Percentiles rank a stretch among this genome's conserved stretches.
Evolutionary conservation across 2,329 filamentous ascomycete genomes (phyloP).

Genomic region (Talaromyces sp.): DNA sequence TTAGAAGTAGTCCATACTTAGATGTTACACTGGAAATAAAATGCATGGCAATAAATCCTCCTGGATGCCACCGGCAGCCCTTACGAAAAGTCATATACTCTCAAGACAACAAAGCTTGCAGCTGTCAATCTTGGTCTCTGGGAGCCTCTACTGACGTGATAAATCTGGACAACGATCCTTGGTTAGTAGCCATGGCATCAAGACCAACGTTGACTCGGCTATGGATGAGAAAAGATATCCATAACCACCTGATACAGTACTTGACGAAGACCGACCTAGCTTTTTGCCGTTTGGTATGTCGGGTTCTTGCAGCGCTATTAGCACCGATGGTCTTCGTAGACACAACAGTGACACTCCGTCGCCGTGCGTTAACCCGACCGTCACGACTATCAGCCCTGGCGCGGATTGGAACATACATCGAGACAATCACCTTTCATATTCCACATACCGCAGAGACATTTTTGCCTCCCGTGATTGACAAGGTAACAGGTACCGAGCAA

Average conservation of each 20-base stretch:
- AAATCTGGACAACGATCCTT: no score
- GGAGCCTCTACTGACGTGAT: no score
- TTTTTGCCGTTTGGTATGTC: conserved; percentile 40
- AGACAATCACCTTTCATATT: conserved; percentile 76
- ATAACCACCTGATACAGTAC: conserved; percentile 36
- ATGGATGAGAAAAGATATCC: conserved; percentile 41
- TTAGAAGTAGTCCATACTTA: not conserved
- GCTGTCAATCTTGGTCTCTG: no score
- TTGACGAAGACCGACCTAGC: conserved; percentile 37
- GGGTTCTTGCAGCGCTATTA: conserved; percentile 35
- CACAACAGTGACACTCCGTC: conserved; percentile 49
- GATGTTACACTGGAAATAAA: not conserved
- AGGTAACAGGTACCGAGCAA: conserved; percentile 74
- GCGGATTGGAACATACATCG: conserved; percentile 76
- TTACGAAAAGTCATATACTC: no score
- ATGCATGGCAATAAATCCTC: not conserved
- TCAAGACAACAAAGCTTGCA: no score
- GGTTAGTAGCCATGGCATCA: not conserved
- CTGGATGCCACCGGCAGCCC: no score
- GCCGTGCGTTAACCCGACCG: conserved; percentile 75
- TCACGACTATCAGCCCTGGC: conserved; percentile 73
- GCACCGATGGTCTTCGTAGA: conserved; percentile 47
- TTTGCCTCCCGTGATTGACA: conserved; percentile 80
- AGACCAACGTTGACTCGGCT: conserved; percentile 33
- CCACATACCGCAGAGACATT: conserved; percentile 78